Conservation (phyloP, 2,329 filamentous ascomycete species). For the Hansfordia pulvinata region DNA sequence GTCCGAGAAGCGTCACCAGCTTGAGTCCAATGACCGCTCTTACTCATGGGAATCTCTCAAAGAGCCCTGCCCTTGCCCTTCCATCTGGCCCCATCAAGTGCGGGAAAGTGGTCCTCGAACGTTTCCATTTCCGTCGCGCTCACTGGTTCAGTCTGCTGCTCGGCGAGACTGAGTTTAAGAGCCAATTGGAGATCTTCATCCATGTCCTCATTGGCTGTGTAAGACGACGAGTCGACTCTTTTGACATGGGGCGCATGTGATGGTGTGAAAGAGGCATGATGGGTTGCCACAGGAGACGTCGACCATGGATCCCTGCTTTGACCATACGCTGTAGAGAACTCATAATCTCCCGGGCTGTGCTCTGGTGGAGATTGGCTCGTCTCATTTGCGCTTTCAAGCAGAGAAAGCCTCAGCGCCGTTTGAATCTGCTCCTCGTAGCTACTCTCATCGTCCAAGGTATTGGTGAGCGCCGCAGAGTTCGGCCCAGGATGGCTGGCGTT, state of each 20-base stretch:
- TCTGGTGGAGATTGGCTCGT: constrained; percentile 28
- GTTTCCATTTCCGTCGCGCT: constrained; percentile 4
- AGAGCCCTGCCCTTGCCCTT: constrained; percentile 11
- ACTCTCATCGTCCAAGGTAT: constrained; percentile 27
- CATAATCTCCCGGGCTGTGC: constrained; percentile 32
- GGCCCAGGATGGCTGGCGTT: no score
- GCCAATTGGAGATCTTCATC: constrained; percentile 49
- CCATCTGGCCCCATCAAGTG: constrained; percentile 9
- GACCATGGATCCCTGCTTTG: no score
- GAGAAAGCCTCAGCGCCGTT: constrained; percentile 46
- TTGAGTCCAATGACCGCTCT: no score
- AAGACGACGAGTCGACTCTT: constrained; percentile 7
- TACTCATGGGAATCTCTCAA: no score
- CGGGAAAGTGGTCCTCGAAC: constrained; percentile 15
- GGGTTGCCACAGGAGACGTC: no score
- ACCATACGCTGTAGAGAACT: constrained; percentile 36
- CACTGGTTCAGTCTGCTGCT: constrained; percentile 27
- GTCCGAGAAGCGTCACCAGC: no score
- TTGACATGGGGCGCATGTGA: constrained; percentile 21
- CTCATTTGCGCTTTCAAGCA: constrained; percentile 41
- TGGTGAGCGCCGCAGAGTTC: constrained; percentile 9
- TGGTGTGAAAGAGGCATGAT: no score
- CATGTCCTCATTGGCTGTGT: constrained; percentile 8
- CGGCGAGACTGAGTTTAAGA: constrained; percentile 43
- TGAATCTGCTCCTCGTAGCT: constrained; percentile 50